These are phyloP conservation scores for Candida tunisiensis DNA, from an alignment of 1,139 yeast genomes.

Conservation along the genomic window DNA sequence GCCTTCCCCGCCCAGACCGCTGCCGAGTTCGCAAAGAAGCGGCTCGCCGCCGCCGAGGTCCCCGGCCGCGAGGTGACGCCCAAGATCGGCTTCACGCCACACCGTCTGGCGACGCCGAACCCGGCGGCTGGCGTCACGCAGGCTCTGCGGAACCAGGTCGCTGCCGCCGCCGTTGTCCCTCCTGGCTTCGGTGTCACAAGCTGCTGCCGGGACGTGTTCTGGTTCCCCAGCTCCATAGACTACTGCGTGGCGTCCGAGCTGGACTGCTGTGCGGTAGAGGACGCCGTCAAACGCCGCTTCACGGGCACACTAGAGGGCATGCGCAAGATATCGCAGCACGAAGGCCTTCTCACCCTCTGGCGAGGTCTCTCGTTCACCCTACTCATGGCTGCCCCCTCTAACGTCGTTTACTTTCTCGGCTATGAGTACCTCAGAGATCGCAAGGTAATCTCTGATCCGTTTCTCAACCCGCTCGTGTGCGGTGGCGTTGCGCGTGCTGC, in stretches of 20 bases:
- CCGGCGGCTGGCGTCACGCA: not conserved
- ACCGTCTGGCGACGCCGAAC: not conserved
- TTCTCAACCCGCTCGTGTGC: constrained; percentile 63
- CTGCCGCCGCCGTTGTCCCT: constrained; percentile 11
- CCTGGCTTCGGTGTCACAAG: constrained; percentile 17
- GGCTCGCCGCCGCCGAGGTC: too few species aligned
- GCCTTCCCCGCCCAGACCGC: constrained; percentile 13
- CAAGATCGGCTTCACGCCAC: too few species aligned
- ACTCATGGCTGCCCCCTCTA: constrained; percentile 84
- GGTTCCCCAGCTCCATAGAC: constrained; percentile 22
- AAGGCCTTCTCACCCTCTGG: constrained; percentile 72
- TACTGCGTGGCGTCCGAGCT: constrained; percentile 23
- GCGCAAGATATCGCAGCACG: constrained; percentile 42
- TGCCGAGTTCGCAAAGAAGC: constrained; percentile 6
- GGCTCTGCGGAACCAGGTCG: not conserved
- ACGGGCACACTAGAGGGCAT: constrained; percentile 62
- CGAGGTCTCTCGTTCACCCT: constrained; percentile 75
- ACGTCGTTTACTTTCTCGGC: constrained; percentile 86
- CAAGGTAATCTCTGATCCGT: constrained; percentile 33
- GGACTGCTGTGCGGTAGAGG: constrained; percentile 19
- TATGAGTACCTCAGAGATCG: constrained; percentile 72
- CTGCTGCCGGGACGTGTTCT: constrained; percentile 24
- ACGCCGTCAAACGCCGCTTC: constrained; percentile 18
- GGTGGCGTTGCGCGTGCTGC: constrained; percentile 74
- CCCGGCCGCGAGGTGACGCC: too few species aligned